Evolutionary conservation across 1,284 basidiomycete species (phyloP).

Genomic region (Bondarzewia mesenterica): DNA sequence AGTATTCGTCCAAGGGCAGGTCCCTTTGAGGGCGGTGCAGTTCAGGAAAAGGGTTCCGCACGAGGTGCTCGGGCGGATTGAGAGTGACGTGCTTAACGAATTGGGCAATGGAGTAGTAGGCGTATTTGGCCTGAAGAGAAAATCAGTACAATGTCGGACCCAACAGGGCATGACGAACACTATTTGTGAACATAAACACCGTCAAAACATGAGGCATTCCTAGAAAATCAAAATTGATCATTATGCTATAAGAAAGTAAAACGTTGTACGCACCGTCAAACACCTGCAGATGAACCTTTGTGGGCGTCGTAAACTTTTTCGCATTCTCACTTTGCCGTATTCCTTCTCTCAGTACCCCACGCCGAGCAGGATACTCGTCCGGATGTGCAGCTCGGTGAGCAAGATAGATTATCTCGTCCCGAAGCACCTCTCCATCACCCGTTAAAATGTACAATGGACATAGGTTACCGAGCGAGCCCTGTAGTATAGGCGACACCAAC

Average conservation of each 20-base stretch:
- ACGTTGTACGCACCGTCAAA: conserved; percentile 35
- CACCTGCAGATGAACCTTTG: conserved; percentile 76
- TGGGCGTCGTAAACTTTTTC: conserved; percentile 53
- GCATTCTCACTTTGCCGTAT: conserved; percentile 44
- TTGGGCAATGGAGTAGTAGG: conserved; percentile 47
- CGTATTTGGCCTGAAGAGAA: conserved; percentile 40
- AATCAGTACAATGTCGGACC: background rate
- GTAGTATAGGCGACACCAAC: background rate
- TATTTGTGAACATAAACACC: conserved; percentile 62
- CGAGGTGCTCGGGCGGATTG: conserved; percentile 26
- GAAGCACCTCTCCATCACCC: conserved; percentile 72
- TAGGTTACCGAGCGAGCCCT: conserved; percentile 72
- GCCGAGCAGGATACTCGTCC: conserved; percentile 54
- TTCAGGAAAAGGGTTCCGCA: conserved; percentile 39
- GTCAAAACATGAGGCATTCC: conserved; percentile 65
- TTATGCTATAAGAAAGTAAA: background rate
- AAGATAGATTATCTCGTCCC: conserved; percentile 77
- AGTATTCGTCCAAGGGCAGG: conserved; percentile 15
- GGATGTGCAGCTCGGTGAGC: conserved; percentile 84
- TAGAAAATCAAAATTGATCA: conserved; percentile 14
- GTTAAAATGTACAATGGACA: conserved; percentile 76
- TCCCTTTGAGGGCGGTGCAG: conserved; percentile 24
- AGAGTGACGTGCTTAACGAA: conserved; percentile 47
- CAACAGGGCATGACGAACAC: conserved; percentile 27
- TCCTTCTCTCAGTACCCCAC: conserved; percentile 42